Evolutionary conservation across 2,329 filamentous ascomycete species (phyloP).

Genomic region (Helotiales sp.): DNA sequence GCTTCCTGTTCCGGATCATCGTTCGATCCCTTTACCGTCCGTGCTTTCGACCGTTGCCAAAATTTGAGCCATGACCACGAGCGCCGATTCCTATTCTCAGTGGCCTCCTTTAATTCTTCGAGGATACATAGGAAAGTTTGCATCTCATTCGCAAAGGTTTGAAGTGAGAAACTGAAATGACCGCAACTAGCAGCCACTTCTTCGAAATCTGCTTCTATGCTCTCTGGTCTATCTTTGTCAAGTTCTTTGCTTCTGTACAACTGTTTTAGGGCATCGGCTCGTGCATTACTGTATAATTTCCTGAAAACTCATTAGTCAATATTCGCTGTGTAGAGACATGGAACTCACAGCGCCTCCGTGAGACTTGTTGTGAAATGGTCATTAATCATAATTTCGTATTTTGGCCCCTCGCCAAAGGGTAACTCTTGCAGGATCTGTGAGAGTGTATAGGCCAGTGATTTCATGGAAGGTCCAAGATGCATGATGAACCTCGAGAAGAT

Average conservation of each 20-base stretch:
- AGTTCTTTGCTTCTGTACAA: constrained; percentile 81
- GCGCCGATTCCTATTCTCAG: constrained; percentile 59
- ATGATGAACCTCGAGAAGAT: constrained; percentile 91
- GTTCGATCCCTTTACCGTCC: constrained; percentile 1
- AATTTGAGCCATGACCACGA: constrained; percentile 86
- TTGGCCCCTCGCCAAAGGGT: constrained; percentile 70
- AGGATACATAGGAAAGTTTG: constrained; percentile 79
- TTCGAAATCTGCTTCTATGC: constrained; percentile 88
- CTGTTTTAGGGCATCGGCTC: constrained; percentile 72
- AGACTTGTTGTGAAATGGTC: constrained; percentile 80
- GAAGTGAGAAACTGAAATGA: constrained; percentile 89
- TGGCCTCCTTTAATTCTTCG: constrained; percentile 77
- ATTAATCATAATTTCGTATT: constrained; percentile 72
- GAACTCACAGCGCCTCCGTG: constrained; percentile 64
- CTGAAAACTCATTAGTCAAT: constrained; percentile 16
- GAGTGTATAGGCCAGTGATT: constrained; percentile 88
- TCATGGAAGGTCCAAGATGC: constrained; percentile 90
- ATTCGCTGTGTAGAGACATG: background rate
- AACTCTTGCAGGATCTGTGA: constrained; percentile 86
- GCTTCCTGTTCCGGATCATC: constrained; percentile 31
- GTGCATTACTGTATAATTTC: constrained; percentile 72
- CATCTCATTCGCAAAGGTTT: constrained; percentile 90
- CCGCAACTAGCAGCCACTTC: constrained; percentile 97
- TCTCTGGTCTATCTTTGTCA: constrained; percentile 65
- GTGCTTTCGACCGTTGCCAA: constrained; percentile 54